Base-by-base conservation (phyloP, 2,329 filamentous ascomycete genomes). In the Diaporthe batatas region DNA sequence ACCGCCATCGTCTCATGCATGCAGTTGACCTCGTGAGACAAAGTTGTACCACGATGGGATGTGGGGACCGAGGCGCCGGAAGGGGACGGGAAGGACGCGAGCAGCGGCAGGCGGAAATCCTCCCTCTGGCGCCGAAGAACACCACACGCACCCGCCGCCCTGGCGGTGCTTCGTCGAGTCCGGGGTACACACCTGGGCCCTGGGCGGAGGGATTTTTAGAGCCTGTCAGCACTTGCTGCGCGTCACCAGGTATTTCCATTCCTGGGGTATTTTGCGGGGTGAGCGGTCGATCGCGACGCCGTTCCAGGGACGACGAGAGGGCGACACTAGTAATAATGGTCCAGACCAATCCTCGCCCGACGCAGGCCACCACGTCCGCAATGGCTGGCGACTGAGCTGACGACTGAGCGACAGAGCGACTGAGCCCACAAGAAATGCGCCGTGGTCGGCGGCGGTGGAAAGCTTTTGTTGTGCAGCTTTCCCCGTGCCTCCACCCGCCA, bases 41-140 rank as follows among this genome's bases (percentile, higher is more conserved):
- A 49, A 58, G 32, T 57, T 71, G 47, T 68, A 68, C 49, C 68
- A 57, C 47, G 55, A 68, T 62, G 54, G 71, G 58, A 62, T 67
- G 71, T 67, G 70, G 73, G 51, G 32, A 59, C 51, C 62, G 59
- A 68, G 71, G 71, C 67, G 58, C 57, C 65, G 64, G 54, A 36
- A 68, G 44, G 34, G 44, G 11, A 55, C 42, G 39, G 55, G 55
- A 58, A 42, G 53, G 58, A 53, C 62, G 54, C 44, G 62, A 65
- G 51, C 34, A 51, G 54, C 68, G 68, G 32, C 68, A 70, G 55
- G 44, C 47, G 36, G 51, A 55, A 65, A 70, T 32, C 25, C 39
- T 51, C 47, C 57, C 47, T 36, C 65, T 39, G 32, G 39, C 67
- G 59, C 57, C 47, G 55, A 59, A 18, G 39, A 55, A 51, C 36